A percentile compares a stretch with the other conserved stretches of the same genome.
Conservation (phyloP, 345 rosid genomes). For the Linum tenue region DNA sequence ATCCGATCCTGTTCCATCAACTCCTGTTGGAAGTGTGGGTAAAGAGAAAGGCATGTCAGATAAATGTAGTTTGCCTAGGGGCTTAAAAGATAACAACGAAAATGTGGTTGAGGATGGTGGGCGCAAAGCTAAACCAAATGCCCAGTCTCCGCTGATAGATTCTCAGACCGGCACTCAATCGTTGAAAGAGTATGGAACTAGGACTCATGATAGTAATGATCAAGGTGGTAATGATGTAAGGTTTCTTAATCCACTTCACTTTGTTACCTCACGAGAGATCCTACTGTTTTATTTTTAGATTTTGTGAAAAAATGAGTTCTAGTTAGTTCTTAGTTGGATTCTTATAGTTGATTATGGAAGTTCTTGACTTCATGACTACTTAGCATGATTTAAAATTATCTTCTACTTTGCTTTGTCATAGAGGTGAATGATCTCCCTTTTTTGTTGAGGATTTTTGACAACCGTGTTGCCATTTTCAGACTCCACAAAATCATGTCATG, state of each 20-base stretch:
- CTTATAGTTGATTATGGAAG: constrained; percentile 1
- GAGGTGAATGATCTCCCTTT: neutral
- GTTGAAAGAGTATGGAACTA: constrained; percentile 13
- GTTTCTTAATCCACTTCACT: neutral
- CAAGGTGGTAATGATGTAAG: constrained; percentile 34
- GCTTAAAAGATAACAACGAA: constrained; percentile 13
- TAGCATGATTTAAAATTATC: neutral
- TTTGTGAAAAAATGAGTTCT: neutral
- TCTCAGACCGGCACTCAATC: constrained; percentile 15
- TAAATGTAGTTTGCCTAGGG: constrained; percentile 13
- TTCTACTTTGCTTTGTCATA: neutral
- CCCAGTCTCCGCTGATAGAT: constrained; percentile 14
- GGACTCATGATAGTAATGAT: constrained; percentile 30
- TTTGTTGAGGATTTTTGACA: neutral
- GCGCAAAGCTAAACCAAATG: constrained; percentile 7
- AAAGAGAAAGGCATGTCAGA: constrained; percentile 11
- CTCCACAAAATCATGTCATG: constrained; percentile 20
- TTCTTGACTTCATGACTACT: neutral
- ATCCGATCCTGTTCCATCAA: constrained; percentile 4
- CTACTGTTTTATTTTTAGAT: neutral
- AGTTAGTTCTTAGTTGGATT: neutral
- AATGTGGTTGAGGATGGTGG: constrained; percentile 18
- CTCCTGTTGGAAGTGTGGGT: constrained; percentile 15
- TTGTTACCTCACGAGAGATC: neutral
- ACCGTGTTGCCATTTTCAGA: constrained; percentile 21